These are phyloP conservation scores for Glycyrrhiza uralensis DNA, from an alignment of 306 rosid genomes.

Conservation along the genomic window DNA sequence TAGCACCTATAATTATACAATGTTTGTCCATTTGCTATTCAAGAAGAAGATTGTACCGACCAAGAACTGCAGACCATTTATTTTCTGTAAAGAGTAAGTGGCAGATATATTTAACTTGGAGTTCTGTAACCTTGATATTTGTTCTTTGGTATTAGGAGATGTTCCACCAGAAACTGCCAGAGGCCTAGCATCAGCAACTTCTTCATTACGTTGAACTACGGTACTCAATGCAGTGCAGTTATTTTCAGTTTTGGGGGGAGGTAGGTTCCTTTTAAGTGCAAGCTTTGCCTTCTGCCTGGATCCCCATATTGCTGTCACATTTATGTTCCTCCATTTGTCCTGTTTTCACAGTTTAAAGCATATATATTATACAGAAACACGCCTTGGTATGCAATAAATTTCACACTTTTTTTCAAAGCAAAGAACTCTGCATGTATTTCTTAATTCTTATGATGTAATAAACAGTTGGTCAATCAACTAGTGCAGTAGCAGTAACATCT, in stretches of 20 bases:
- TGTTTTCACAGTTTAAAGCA: slow-evolving; percentile 49
- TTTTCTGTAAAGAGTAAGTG: background rate
- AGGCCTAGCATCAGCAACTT: slow-evolving; percentile 59
- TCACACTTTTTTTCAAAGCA: slow-evolving; percentile 5
- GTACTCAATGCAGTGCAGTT: slow-evolving; percentile 44
- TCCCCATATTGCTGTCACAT: slow-evolving; percentile 97
- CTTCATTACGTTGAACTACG: slow-evolving; percentile 36
- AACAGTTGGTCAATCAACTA: background rate
- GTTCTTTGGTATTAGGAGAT: slow-evolving; percentile 55
- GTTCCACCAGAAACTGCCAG: slow-evolving; percentile 50
- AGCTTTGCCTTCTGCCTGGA: slow-evolving; percentile 98
- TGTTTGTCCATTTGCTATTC: background rate
- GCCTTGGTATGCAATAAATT: background rate
- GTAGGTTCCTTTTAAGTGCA: slow-evolving; percentile 65
- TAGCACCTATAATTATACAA: background rate
- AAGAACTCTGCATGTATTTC: background rate
- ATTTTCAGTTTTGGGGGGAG: slow-evolving; percentile 49
- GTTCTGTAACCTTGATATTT: slow-evolving; percentile 61
- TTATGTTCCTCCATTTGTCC: slow-evolving; percentile 99
- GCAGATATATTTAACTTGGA: slow-evolving; percentile 5
- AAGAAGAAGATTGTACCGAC: background rate
- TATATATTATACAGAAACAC: slow-evolving; percentile 11
- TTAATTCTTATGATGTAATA: background rate
- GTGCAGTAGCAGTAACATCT: slow-evolving; percentile 19
- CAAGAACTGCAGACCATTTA: background rate